These are phyloP conservation scores for Magnolia sinica DNA, from an alignment of 164 flowering plant species.

Conservation along the genomic window DNA sequence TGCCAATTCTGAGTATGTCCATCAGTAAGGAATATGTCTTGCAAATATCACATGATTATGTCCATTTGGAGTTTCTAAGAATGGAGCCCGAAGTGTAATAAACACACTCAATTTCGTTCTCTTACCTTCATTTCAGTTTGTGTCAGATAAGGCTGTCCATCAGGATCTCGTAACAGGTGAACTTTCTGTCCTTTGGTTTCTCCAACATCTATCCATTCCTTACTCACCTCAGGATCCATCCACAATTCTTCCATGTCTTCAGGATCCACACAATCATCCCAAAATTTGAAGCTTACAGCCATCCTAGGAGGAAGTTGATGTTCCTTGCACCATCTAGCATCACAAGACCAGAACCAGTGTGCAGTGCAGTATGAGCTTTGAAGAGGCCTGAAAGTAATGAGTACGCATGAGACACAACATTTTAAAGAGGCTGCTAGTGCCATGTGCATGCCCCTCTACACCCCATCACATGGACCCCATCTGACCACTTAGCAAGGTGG, in stretches of 20 bases:
- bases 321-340: background rate
- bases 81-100: background rate
- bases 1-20: background rate
- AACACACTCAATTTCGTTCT: background rate
- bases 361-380: background rate
- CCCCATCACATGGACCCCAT: background rate
- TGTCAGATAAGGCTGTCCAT: slow-evolving; percentile 79
- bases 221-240: slow-evolving; percentile 47
- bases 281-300: slow-evolving; percentile 66
- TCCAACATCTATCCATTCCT: slow-evolving; percentile 83
- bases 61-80: background rate
- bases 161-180: slow-evolving; percentile 90
- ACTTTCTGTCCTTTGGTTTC: slow-evolving; percentile 67
- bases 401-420: background rate
- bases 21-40: background rate
- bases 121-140: slow-evolving; percentile 89
- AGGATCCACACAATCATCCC: slow-evolving; percentile 80
- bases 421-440: background rate
- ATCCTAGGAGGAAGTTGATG: slow-evolving; percentile 20
- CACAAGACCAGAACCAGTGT: background rate
- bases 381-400: background rate
- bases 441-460: background rate
- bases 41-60: background rate
- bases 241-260: slow-evolving; percentile 73
- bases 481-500: background rate